Conservation (phyloP, 2,329 filamentous ascomycete species). For the Aspergillus sp. region DNA sequence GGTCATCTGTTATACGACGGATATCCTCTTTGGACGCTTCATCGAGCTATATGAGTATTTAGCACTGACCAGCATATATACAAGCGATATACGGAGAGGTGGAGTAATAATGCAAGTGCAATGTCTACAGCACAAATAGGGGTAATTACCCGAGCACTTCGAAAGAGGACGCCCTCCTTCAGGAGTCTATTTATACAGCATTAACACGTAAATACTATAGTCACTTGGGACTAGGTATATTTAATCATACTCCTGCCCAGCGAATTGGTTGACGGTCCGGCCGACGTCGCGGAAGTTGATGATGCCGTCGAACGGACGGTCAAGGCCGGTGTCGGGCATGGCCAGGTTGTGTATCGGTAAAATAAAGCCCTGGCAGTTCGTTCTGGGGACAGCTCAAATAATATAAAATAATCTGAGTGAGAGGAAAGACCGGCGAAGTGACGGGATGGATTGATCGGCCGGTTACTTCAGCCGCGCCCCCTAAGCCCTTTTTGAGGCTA, state of each 20-base stretch:
- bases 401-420: neutral
- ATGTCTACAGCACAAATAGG: neutral
- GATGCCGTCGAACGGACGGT: conserved; percentile 55
- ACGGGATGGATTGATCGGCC: no score
- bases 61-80: neutral
- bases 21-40: conserved; percentile 69
- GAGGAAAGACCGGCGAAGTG: no score
- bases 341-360: neutral
- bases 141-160: conserved; percentile 61
- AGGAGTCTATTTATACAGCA: conserved; percentile 40
- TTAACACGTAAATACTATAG: neutral
- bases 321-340: conserved; percentile 28
- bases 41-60: conserved; percentile 49
- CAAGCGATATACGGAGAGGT: neutral
- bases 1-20: conserved; percentile 56
- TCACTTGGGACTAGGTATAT: neutral
- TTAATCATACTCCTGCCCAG: conserved; percentile 53
- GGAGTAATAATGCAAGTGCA: neutral
- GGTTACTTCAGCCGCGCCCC: neutral
- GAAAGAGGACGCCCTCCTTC: conserved; percentile 64
- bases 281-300: conserved; percentile 79
- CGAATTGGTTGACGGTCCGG: conserved; percentile 61
- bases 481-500: no score
- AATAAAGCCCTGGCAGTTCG: neutral
- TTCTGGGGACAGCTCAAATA: neutral